Percentiles rank a stretch among this genome's conserved stretches.
Conservation (phyloP, 768 basidiomycete genomes). For the Amanita inopinata region DNA sequence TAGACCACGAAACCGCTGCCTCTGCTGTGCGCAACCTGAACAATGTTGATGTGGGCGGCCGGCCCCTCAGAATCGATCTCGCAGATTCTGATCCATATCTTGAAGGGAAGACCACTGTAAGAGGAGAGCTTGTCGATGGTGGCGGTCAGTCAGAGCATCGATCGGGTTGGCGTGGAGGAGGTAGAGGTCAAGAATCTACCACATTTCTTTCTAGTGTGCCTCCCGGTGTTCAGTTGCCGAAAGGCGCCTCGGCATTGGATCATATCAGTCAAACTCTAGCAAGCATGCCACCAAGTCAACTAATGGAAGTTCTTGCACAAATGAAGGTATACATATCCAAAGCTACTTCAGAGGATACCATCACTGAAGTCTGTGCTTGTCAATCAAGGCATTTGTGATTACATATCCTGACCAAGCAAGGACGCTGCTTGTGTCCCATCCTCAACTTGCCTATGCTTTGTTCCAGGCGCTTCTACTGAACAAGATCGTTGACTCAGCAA, state of each 20-base stretch:
- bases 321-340: conserved; percentile 71
- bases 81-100: conserved; percentile 90
- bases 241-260: conserved; percentile 67
- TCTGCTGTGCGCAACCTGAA: conserved; percentile 96
- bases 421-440: conserved; percentile 67
- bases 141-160: conserved; percentile 48
- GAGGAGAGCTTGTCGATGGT: conserved; percentile 71
- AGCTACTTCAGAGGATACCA: conserved; percentile 11
- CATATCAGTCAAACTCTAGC: conserved; percentile 81
- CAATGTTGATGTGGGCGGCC: conserved; percentile 84
- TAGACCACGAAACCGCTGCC: conserved; percentile 91
- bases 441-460: conserved; percentile 91
- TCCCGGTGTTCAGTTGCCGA: conserved; percentile 62
- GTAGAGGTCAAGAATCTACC: conserved; percentile 35
- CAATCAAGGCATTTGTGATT: conserved; percentile 74
- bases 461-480: conserved; percentile 91
- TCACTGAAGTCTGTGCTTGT: conserved; percentile 7
- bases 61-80: conserved; percentile 88
- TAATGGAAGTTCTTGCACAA: conserved; percentile 92
- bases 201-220: conserved; percentile 64
- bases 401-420: conserved; percentile 88
- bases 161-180: conserved; percentile 44
- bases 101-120: conserved; percentile 82
- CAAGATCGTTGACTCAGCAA: conserved; percentile 84
- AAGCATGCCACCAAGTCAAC: conserved; percentile 69